A percentile compares a stretch with the other conserved stretches of the same genome.
These are phyloP conservation scores for Ustilago sp. DNA, from an alignment of 1,284 basidiomycete species.

Conservation along the genomic window DNA sequence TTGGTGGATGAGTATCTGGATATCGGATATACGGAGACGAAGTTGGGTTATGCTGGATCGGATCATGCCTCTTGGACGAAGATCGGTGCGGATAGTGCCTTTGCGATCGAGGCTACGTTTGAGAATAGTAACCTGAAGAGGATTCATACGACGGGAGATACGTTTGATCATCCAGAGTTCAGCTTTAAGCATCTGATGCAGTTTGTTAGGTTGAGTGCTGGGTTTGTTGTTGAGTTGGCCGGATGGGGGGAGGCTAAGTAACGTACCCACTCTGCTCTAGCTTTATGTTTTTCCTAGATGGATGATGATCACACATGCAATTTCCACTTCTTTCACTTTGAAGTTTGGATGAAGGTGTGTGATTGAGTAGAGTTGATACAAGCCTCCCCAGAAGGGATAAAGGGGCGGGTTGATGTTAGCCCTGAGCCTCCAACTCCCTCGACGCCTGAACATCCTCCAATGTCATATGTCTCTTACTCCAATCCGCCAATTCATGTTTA, in stretches of 20 bases:
- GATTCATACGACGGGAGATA: conserved; percentile 59
- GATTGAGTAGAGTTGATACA: neutral
- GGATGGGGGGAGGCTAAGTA: conserved; percentile 45
- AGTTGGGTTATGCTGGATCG: conserved; percentile 94
- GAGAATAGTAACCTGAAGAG: conserved; percentile 59
- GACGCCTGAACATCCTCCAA: conserved; percentile 36
- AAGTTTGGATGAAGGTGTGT: neutral
- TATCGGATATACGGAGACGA: conserved; percentile 71
- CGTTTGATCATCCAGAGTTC: conserved; percentile 54
- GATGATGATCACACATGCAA: neutral
- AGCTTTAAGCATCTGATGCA: conserved; percentile 64
- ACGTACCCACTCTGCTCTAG: neutral
- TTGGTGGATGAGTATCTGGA: conserved; percentile 77
- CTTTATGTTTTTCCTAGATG: neutral
- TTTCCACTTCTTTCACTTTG: neutral
- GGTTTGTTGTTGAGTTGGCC: conserved; percentile 63
- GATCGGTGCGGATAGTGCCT: conserved; percentile 69
- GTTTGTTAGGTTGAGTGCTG: conserved; percentile 58
- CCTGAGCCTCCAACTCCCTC: conserved; percentile 24
- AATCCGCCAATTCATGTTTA: conserved; percentile 50
- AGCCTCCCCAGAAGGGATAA: neutral
- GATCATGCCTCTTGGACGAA: conserved; percentile 73
- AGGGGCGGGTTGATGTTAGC: conserved; percentile 2
- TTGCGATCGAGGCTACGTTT: conserved; percentile 66
- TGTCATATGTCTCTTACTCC: conserved; percentile 48